phyloP scores from a whole-genome alignment of 2,329 filamentous ascomycete genomes.

The Aspergillus amoenus region DNA sequence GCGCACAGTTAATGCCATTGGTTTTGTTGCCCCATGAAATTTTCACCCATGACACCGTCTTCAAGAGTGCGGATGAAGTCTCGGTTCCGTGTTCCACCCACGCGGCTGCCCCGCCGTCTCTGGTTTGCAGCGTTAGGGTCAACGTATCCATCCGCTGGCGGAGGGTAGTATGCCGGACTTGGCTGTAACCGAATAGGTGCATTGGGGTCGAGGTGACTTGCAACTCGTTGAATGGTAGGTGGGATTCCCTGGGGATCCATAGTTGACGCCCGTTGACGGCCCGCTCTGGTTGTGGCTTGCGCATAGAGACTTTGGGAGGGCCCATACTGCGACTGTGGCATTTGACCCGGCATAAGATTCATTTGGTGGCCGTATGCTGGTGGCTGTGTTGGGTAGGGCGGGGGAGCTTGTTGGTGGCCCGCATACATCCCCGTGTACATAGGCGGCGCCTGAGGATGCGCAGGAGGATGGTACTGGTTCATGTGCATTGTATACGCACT shows the following conservation, averaged over 20 bases:
- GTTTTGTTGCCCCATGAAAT: slow-evolving; percentile 71
- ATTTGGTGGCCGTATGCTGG: slow-evolving; percentile 70
- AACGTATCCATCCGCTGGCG: slow-evolving; percentile 77
- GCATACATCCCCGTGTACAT: slow-evolving; percentile 81
- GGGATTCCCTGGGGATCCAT: slow-evolving; percentile 96
- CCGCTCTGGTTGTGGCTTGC: slow-evolving; percentile 73
- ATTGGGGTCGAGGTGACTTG: slow-evolving; percentile 91
- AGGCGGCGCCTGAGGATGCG: slow-evolving; percentile 53
- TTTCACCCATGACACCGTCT: slow-evolving; percentile 81
- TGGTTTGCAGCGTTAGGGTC: slow-evolving; percentile 64
- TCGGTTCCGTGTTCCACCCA: slow-evolving; percentile 58
- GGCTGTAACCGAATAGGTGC: slow-evolving; percentile 92
- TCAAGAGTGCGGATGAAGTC: slow-evolving; percentile 96
- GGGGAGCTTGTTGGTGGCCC: slow-evolving; percentile 67
- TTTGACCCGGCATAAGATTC: slow-evolving; percentile 66
- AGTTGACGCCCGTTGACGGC: slow-evolving; percentile 86
- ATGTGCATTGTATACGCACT: slow-evolving; percentile 67
- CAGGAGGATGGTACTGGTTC: slow-evolving; percentile 53
- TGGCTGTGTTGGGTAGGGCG: slow-evolving; percentile 74
- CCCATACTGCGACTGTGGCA: slow-evolving; percentile 64
- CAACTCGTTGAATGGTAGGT: slow-evolving; percentile 87
- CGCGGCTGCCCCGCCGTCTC: slow-evolving; percentile 73
- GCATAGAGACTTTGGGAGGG: slow-evolving; percentile 72
- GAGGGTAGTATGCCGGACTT: slow-evolving; percentile 95
- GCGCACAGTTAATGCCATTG: slow-evolving; percentile 62